A percentile compares a stretch with the other conserved stretches of the same genome.
phyloP scores from a whole-genome alignment of 1,139 yeast genomes.

The Pneumocystis murina region DNA sequence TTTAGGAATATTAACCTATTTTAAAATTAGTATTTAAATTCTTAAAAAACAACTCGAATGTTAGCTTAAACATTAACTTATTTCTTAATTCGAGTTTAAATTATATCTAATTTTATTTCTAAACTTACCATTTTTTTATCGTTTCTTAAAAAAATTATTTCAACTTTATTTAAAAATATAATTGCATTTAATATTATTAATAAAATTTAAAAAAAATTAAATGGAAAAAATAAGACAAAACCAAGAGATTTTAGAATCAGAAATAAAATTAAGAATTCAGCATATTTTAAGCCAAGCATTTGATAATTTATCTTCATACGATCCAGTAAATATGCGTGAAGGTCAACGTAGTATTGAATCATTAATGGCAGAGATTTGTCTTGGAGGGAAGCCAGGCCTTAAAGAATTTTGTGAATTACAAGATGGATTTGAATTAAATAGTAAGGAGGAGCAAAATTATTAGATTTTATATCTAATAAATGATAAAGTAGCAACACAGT shows the following conservation, averaged over 20 bases:
- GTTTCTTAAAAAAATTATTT: too few species aligned
- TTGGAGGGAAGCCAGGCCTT: not conserved
- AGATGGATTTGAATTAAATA: not conserved
- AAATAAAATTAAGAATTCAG: not conserved
- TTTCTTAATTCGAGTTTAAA: too few species aligned
- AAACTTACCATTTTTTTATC: too few species aligned
- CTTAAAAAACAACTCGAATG: too few species aligned
- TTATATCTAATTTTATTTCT: too few species aligned
- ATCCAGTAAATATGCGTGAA: not conserved
- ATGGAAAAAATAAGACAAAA: too few species aligned
- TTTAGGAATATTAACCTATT: slow-evolving; percentile 97
- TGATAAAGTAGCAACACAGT: not conserved
- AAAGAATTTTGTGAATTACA: not conserved
- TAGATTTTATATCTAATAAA: not conserved
- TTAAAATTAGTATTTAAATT: not conserved
- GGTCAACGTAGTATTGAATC: not conserved
- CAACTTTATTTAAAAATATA: too few species aligned
- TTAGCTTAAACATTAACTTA: too few species aligned
- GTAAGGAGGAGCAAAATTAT: not conserved
- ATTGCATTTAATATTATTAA: too few species aligned
- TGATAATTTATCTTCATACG: not conserved
- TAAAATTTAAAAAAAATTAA: too few species aligned
- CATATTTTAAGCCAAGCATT: not conserved
- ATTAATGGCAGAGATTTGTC: not conserved
- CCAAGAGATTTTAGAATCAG: not conserved